phyloP scores from a whole-genome alignment of 2,329 filamentous ascomycete genomes.

The Tolypocladium ophioglossoides region DNA sequence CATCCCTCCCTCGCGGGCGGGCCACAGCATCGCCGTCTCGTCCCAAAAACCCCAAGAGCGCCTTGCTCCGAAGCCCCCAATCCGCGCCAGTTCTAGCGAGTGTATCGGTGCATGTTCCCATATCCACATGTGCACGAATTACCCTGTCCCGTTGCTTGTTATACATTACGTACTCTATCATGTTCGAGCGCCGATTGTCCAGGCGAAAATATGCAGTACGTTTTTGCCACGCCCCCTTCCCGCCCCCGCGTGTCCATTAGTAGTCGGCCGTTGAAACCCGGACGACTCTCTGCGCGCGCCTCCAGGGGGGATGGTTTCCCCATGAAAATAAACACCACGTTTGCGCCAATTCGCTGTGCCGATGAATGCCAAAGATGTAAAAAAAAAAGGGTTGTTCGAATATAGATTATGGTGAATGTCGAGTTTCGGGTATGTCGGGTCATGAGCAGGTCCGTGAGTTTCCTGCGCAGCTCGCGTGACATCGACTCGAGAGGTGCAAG shows the following conservation, averaged over 20 bases:
- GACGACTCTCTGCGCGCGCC: neutral
- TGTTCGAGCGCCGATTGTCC: constrained; percentile 11
- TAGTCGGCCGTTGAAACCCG: neutral
- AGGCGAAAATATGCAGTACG: constrained; percentile 20
- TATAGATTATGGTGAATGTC: constrained; percentile 16
- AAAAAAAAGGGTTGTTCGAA: constrained; percentile 17
- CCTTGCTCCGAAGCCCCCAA: constrained; percentile 11
- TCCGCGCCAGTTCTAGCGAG: constrained; percentile 20
- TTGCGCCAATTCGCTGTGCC: constrained; percentile 30
- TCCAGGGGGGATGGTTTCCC: neutral
- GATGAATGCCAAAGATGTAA: constrained; percentile 29
- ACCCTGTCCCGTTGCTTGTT: constrained; percentile 17
- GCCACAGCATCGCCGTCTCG: neutral
- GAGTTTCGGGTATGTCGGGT: constrained; percentile 8
- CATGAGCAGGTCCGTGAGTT: constrained; percentile 15
- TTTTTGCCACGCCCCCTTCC: neutral
- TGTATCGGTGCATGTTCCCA: constrained; percentile 18
- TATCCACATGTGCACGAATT: constrained; percentile 23
- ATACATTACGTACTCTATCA: constrained; percentile 30
- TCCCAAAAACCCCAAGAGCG: constrained; percentile 5
- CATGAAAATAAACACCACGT: constrained; percentile 15
- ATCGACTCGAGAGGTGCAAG: neutral
- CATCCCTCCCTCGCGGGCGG: constrained; percentile 1
- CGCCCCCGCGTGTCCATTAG: constrained; percentile 3
- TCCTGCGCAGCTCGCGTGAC: neutral